A percentile compares a stretch with the other conserved stretches of the same genome.
phyloP scores from a whole-genome alignment of 441 rosid genomes.

The Gossypium lobatum region DNA sequence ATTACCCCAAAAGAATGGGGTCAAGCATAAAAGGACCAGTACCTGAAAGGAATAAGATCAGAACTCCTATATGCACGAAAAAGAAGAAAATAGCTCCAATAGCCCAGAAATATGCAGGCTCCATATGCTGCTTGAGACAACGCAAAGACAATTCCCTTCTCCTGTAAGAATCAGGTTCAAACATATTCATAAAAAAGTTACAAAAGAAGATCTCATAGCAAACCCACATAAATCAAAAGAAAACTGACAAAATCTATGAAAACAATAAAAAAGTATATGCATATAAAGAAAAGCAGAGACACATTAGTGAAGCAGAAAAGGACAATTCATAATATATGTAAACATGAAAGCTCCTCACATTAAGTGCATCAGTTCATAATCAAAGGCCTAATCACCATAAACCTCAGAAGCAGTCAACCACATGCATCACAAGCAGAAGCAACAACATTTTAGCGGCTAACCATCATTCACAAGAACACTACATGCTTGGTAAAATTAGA shows the following conservation, averaged over 20 bases:
- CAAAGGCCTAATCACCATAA: not conserved
- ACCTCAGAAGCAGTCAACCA: not conserved
- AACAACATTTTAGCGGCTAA: not conserved
- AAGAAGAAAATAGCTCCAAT: constrained; percentile 81
- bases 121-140: constrained; percentile 85
- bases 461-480: not conserved
- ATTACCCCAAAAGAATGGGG: constrained; percentile 10
- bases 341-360: not conserved
- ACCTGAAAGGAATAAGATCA: constrained; percentile 85
- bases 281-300: not conserved
- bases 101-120: constrained; percentile 63
- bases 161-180: constrained; percentile 32
- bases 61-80: constrained; percentile 34
- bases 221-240: not conserved
- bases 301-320: not conserved
- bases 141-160: constrained; percentile 59
- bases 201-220: constrained; percentile 1
- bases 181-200: not conserved
- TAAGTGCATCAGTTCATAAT: not conserved
- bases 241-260: not conserved
- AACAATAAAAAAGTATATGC: not conserved
- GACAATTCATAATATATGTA: not conserved
- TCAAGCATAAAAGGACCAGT: constrained; percentile 15
- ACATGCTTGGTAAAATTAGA: not conserved
- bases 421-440: not conserved